Base-by-base conservation (phyloP, 352 stramenopile genomes). In the Globisporangium middletonii region DNA sequence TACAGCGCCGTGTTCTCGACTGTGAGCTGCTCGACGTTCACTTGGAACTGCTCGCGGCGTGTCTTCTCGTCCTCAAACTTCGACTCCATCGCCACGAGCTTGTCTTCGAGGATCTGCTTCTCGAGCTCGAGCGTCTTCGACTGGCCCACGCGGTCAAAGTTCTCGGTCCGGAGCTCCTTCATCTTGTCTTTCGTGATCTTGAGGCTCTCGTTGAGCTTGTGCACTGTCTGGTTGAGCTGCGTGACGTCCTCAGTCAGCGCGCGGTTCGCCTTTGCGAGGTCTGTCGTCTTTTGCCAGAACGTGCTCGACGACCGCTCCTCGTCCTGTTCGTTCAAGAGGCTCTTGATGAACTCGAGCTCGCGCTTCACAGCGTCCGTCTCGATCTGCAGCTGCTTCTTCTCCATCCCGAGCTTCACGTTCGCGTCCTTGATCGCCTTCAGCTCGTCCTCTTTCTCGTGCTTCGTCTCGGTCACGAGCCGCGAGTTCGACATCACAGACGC, bases 231-330 rank as follows among this genome's bases (percentile, higher is more conserved):
- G 54, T 86, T 78, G 0, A 76, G 61, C 27, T 84, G 69, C 6
- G 75, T 75, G 28, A 91, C 65, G 33, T 93, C 80, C 55, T 92
- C 83, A 0, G 79, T 87, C 46, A 94, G 57, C 44, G 64, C 67
- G 7, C 85, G 80, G 46, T 94, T 94, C 53, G 89, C 71, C 59
- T 88, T 89, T 12, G 83, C 81, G 48, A 94, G 60, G 50, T 94
- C 85, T 0, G 85, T 94, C 1, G 85, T 93, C 68, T 93, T 92
- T 57, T 94, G 73, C 85, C 85, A 94, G 52, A 94, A 94, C 11
- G 83, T 83, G 37, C 67, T 89, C 26, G 77, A 87, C 16, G 75
- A 85, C 30, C 70, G 69, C 15, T 88, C 75, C 33, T 92, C 81
- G 47, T 94, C 85, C 51, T 91, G 71, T 15, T 88, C 68, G n/a